Base-by-base conservation (phyloP, 139 green algal species). In the Trebouxia sp. region DNA sequence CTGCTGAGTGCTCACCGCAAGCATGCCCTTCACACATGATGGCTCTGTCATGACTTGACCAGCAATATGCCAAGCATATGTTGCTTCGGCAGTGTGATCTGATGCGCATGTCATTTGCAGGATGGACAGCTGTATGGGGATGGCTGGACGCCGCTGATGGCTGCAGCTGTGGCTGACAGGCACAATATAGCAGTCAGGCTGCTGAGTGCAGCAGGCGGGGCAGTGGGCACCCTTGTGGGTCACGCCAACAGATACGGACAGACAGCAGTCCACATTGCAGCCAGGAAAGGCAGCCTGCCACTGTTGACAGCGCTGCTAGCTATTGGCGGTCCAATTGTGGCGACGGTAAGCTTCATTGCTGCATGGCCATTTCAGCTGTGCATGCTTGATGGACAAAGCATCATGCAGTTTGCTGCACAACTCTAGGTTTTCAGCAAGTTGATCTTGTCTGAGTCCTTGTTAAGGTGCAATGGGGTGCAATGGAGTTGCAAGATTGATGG, bases 91-190 rank as follows among this genome's bases (percentile, higher is more conserved):
- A n/a, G n/a, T n/a, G n/a, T n/a, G n/a, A n/a, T n/a, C n/a, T n/a
- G n/a, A n/a, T n/a, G n/a, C n/a, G n/a, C n/a, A n/a, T n/a, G 53
- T 65, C 38, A 37, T 74, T 5, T 82, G n/a, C n/a, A 83, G 72
- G 83, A 90, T 8, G 43, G 70, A 1, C 43, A n/a, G 14, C 76
- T 94, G 65, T 95, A 96, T 80, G 86, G 85, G 2, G 94, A 97
- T 79, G 86, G 87, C 9, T 98, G 94, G 95, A 98, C 94, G 5
- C 94, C 94, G 9, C 86, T 98, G 6, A 95, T 96, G 87, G 94
- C 94, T 0, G 92, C 94, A 8, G 89, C 91, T 9, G 92, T 98
- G 48, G 93, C 90, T 1, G 84, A 92, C 24, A 79, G 82, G 0
- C 55, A 48, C 32, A n/a, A 56, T 62, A 80, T 93, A 11, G 90